These are phyloP conservation scores for Citeromyces matritensis DNA, from an alignment of 805 yeast genomes.

Conservation along the genomic window DNA sequence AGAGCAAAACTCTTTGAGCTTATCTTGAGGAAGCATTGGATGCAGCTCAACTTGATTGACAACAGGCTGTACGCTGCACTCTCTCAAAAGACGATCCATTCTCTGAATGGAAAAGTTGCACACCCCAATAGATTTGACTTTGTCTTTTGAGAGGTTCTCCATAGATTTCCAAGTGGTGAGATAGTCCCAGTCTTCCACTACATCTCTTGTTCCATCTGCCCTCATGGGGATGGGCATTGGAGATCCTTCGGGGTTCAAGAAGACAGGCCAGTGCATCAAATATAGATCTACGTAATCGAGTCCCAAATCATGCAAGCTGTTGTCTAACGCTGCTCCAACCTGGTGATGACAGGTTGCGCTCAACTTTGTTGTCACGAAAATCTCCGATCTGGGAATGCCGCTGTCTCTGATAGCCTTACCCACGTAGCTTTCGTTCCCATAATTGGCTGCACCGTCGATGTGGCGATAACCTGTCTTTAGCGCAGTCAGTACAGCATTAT, in stretches of 20 bases:
- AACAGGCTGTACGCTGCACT: conserved; percentile 42
- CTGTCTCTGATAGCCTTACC: conserved; percentile 41
- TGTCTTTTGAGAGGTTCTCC: conserved; percentile 37
- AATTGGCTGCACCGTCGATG: conserved; percentile 63
- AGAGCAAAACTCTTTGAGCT: conserved; percentile 35
- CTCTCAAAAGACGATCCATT: conserved; percentile 30
- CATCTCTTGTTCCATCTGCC: conserved; percentile 13
- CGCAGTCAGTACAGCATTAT: conserved; percentile 44
- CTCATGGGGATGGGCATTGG: conserved; percentile 12
- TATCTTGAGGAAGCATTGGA: conserved; percentile 51
- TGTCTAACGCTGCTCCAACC: conserved; percentile 36
- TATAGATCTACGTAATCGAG: conserved; percentile 68
- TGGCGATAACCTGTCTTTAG: conserved; percentile 57
- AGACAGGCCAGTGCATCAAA: conserved; percentile 74
- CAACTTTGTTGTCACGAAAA: conserved; percentile 61
- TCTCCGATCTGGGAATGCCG: conserved; percentile 47
- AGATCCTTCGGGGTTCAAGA: conserved; percentile 22
- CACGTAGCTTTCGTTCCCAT: conserved; percentile 51
- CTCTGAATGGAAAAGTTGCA: conserved; percentile 51
- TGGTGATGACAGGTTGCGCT: conserved; percentile 34
- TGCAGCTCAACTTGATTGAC: conserved; percentile 67
- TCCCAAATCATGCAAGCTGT: conserved; percentile 45
- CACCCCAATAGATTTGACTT: conserved; percentile 57
- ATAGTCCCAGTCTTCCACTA: conserved; percentile 19
- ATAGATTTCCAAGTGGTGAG: conserved; percentile 46